These are phyloP conservation scores for Cryptococcus floricola DNA, from an alignment of 1,284 basidiomycete species.

Conservation along the genomic window DNA sequence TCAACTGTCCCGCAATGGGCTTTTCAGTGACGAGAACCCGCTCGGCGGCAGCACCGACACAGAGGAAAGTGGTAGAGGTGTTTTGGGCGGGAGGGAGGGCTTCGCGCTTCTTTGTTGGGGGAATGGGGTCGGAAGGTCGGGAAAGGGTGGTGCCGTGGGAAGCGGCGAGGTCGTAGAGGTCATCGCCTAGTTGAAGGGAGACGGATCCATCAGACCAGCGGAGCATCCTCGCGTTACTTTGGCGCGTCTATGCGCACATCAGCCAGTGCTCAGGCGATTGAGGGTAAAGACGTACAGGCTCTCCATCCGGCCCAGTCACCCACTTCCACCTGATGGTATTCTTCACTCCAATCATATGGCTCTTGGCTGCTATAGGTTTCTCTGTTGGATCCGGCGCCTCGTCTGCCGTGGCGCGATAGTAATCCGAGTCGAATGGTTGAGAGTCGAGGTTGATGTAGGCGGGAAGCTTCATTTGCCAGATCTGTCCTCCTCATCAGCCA, in stretches of 20 bases:
- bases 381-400: slow-evolving; percentile 20
- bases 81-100: neutral
- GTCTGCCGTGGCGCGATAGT: slow-evolving; percentile 35
- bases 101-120: neutral
- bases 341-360: slow-evolving; percentile 44
- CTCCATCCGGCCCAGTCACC: slow-evolving; percentile 35
- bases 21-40: slow-evolving; percentile 39
- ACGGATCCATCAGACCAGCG: slow-evolving; percentile 49
- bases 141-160: slow-evolving; percentile 35
- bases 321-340: slow-evolving; percentile 49
- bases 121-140: slow-evolving; percentile 15
- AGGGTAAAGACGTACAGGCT: slow-evolving; percentile 25
- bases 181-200: slow-evolving; percentile 44
- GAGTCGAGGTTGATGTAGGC: slow-evolving; percentile 42
- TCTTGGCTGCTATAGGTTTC: slow-evolving; percentile 31
- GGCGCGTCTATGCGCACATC: neutral
- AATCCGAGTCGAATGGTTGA: slow-evolving; percentile 41
- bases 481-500: slow-evolving; percentile 13
- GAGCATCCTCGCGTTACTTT: slow-evolving; percentile 38
- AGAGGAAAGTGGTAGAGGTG: slow-evolving; percentile 31
- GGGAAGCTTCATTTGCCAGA: slow-evolving; percentile 44
- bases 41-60: slow-evolving; percentile 23
- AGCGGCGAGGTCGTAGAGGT: slow-evolving; percentile 45
- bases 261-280: neutral
- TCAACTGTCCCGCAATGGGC: slow-evolving; percentile 39